Percentiles rank a stretch among this genome's conserved stretches.
phyloP scores from a whole-genome alignment of 106 monocot species.

The Iris macrosiphon region DNA sequence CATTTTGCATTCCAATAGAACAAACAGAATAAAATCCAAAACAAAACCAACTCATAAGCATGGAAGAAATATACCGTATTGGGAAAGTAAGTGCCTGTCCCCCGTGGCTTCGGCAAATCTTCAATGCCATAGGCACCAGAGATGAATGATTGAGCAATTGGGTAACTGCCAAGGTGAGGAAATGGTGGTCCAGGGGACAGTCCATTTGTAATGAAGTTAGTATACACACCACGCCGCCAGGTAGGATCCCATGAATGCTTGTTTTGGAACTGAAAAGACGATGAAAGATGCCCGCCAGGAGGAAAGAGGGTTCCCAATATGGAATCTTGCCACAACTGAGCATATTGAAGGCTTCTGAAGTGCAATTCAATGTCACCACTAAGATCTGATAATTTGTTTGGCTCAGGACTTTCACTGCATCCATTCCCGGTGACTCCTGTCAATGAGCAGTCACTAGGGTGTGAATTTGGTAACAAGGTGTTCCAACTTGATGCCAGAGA shows the following conservation, averaged over 20 bases:
- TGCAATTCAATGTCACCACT: slow-evolving; percentile 32
- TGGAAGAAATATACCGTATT: slow-evolving; percentile 42
- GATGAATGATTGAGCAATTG: slow-evolving; percentile 14
- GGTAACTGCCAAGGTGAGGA: slow-evolving; percentile 21
- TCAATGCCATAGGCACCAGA: slow-evolving; percentile 28
- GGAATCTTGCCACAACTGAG: slow-evolving; percentile 28
- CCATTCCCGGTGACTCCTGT: slow-evolving; percentile 5
- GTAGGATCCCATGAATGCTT: slow-evolving; percentile 25
- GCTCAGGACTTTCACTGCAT: not conserved
- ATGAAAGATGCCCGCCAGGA: slow-evolving; percentile 7
- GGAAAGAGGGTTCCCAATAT: not conserved
- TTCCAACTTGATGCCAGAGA: slow-evolving; percentile 6
- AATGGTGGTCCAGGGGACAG: slow-evolving; percentile 29
- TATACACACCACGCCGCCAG: slow-evolving; percentile 4
- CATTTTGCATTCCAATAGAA: not conserved
- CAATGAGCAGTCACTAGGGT: not conserved
- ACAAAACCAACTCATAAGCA: not conserved
- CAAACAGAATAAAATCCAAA: not conserved
- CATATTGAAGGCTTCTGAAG: slow-evolving; percentile 40
- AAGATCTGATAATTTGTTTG: slow-evolving; percentile 29
- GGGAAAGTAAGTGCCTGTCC: slow-evolving; percentile 79
- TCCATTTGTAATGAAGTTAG: not conserved
- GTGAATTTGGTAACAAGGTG: not conserved
- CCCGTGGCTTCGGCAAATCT: slow-evolving; percentile 42
- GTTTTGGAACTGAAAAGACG: slow-evolving; percentile 23